Conservation (phyloP, 176 grass and related monocot species). For the Sorghum bicolor region DNA sequence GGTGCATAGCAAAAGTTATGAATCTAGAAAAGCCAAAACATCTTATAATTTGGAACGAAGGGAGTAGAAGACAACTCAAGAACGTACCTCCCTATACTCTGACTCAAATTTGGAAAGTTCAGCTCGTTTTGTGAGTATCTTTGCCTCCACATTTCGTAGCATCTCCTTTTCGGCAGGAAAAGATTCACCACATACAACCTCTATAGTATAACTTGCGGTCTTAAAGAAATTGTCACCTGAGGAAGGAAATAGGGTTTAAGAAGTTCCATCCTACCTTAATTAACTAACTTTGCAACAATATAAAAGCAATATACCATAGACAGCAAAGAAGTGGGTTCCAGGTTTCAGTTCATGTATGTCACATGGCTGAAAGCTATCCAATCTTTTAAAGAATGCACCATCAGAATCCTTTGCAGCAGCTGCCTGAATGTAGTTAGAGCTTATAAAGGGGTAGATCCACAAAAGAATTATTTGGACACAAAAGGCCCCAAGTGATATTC, state of each 20-base stretch:
- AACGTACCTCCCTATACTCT: constrained; percentile 83
- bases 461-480: constrained; percentile 7
- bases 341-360: constrained; percentile 97
- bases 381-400: constrained; percentile 93
- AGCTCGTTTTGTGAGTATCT: constrained; percentile 82
- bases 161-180: constrained; percentile 80
- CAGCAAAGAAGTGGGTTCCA: constrained; percentile 94
- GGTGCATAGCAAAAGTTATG: too few species aligned
- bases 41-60: too few species aligned
- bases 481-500: neutral
- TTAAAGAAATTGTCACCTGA: constrained; percentile 98
- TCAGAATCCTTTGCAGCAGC: constrained; percentile 77
- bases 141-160: constrained; percentile 70
- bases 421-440: constrained; percentile 46
- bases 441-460: constrained; percentile 12
- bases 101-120: constrained; percentile 95
- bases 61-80: neutral
- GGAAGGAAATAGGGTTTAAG: constrained; percentile 18
- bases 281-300: neutral
- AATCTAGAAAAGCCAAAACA: too few species aligned
- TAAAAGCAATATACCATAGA: constrained; percentile 70
- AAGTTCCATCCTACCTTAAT: neutral
- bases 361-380: constrained; percentile 96
- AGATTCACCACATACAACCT: constrained; percentile 78
- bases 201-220: constrained; percentile 89